phyloP scores from a whole-genome alignment of 345 rosid genomes.

The Eucalyptus erythrocorys region DNA sequence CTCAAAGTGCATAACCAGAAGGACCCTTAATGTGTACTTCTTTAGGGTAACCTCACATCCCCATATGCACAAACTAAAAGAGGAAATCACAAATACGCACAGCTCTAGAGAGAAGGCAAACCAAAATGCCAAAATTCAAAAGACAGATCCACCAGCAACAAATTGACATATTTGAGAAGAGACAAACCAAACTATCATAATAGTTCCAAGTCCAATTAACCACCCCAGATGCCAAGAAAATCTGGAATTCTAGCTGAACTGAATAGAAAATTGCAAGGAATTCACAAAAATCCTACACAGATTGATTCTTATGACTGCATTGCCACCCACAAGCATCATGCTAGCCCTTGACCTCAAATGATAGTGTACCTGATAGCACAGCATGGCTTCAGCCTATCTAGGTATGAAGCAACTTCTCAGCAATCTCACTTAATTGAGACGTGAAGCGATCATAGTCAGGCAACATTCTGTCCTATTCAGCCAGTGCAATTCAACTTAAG shows the following conservation, averaged over 20 bases:
- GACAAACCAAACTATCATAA: not conserved
- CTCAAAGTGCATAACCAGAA: no score
- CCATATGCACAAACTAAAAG: not conserved
- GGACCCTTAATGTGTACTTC: not conserved
- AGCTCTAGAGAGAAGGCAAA: not conserved
- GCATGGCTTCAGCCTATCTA: not conserved
- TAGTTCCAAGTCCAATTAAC: not conserved
- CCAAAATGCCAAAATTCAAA: not conserved
- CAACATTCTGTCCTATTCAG: not conserved
- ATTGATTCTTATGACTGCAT: not conserved
- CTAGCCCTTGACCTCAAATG: not conserved
- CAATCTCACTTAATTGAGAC: not conserved
- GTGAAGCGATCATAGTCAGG: not conserved
- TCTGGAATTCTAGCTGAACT: not conserved
- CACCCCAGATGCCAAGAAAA: not conserved
- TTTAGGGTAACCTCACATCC: not conserved
- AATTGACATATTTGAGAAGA: not conserved
- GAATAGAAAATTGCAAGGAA: not conserved
- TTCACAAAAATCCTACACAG: not conserved
- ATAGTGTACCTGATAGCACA: not conserved
- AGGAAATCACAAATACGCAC: not conserved
- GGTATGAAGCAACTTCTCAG: not conserved
- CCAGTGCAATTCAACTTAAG: not conserved
- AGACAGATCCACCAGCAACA: not conserved
- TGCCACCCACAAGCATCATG: not conserved